Evolutionary conservation across 306 rosid genomes (phyloP), one percentile per base, ranked within the genome.

Genomic region (Acacia confusa): DNA sequence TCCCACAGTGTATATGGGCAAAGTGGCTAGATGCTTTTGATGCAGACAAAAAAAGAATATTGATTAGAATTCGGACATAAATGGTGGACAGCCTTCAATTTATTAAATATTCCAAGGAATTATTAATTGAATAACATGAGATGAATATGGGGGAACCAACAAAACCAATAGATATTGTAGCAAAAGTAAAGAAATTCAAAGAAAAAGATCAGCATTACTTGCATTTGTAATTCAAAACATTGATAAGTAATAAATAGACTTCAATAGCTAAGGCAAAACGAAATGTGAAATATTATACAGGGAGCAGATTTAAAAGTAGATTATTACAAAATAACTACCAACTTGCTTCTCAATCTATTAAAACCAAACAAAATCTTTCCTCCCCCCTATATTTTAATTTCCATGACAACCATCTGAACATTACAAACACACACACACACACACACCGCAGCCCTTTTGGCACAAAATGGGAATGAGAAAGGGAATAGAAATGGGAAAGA

Each of bases 1-100:
- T 96, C 76, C 92, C 99, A 74, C 99, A 96, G 76, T 85, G 92
- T 68, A 93, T 85, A 84, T 96, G 98, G 48, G 99, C 93, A 3
- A 89, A 84, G 86, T 89, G 97, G 85, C 72, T 89, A 24, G 94
- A 30, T 60, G 85, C 97, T 96, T 81, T 70, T 52, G 45, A 63
- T 78, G 84, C 44, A 88, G 65, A 73, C 72, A 82, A 55, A 82
- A 52, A 36, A 36, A 36, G 1, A 36, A 71, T 58, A 78, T 86
- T 70, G 82, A 75, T 65, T 50, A 50, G n/a, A 50, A 16, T 48
- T 22, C 57, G 1, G 22, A 50, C 57, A 50, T 7, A 50, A 16
- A 50, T 50, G n/a, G 12, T 3, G n/a, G 57, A 50, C 17, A 50
- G n/a, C n/a, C 57, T 16, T 17, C 57, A 50, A 50, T 16, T 69